Evolutionary conservation across 2,329 filamentous ascomycete species (phyloP).

Genomic region (Colletotrichum endophyticum): DNA sequence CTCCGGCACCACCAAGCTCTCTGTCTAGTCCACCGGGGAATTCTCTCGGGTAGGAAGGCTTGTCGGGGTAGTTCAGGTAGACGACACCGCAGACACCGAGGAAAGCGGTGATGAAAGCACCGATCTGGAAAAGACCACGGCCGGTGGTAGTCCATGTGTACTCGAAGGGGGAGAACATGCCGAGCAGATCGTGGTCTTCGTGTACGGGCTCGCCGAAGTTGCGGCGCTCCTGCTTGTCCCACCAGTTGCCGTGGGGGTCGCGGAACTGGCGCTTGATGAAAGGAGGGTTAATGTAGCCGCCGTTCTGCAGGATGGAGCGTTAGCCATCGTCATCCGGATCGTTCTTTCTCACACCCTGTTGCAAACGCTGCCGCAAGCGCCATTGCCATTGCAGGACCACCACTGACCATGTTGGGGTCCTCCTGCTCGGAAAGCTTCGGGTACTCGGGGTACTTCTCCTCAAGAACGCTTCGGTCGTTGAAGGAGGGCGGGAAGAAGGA

Average conservation of each 20-base stretch:
- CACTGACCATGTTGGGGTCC: slow-evolving; percentile 70
- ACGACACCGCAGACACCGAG: slow-evolving; percentile 71
- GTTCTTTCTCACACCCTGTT: not conserved
- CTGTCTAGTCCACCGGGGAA: slow-evolving; percentile 76
- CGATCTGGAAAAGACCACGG: slow-evolving; percentile 73
- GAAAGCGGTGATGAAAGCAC: slow-evolving; percentile 68
- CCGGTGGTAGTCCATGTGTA: slow-evolving; percentile 82
- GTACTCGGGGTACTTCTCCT: slow-evolving; percentile 58
- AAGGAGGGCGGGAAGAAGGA: slow-evolving; percentile 58
- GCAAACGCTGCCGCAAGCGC: not conserved
- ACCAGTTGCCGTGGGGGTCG: slow-evolving; percentile 93
- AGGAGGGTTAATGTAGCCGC: slow-evolving; percentile 81
- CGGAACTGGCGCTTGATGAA: slow-evolving; percentile 87
- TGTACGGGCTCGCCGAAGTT: slow-evolving; percentile 97
- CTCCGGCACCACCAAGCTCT: slow-evolving; percentile 75
- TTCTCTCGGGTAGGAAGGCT: slow-evolving; percentile 69
- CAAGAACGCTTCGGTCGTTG: slow-evolving; percentile 49
- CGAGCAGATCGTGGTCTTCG: slow-evolving; percentile 93
- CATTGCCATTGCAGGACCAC: not conserved
- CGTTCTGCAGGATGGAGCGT: slow-evolving; percentile 65
- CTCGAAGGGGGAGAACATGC: slow-evolving; percentile 86
- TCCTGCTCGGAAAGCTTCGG: slow-evolving; percentile 59
- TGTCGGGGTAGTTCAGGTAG: slow-evolving; percentile 74
- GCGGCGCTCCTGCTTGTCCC: slow-evolving; percentile 95
- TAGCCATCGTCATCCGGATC: slow-evolving; percentile 15